These are phyloP conservation scores for Suhomyces tanzawaensis DNA, from an alignment of 805 yeast species.

Conservation along the genomic window DNA sequence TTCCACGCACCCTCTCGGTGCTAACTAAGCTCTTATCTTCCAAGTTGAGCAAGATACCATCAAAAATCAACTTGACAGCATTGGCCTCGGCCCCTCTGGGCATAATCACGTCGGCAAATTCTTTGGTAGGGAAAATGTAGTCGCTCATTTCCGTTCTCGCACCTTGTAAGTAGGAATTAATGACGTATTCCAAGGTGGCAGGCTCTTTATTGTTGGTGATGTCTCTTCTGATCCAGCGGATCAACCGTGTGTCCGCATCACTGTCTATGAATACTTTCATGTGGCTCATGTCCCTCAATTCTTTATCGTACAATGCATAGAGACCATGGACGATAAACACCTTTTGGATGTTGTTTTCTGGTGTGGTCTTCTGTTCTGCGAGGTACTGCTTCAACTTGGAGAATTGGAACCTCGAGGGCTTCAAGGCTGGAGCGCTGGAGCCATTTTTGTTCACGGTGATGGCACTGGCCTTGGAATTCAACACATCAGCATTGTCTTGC, in stretches of 20 bases:
- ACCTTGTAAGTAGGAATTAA: constrained; percentile 48
- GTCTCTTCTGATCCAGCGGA: constrained; percentile 67
- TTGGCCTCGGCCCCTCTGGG: constrained; percentile 65
- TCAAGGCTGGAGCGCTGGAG: constrained; percentile 19
- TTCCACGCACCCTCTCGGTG: constrained; percentile 13
- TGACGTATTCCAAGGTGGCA: constrained; percentile 32
- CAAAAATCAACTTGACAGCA: constrained; percentile 60
- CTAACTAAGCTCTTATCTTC: constrained; percentile 8
- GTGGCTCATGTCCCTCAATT: constrained; percentile 53
- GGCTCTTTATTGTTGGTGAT: constrained; percentile 18
- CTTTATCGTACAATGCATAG: constrained; percentile 70
- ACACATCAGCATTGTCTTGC: constrained; percentile 1
- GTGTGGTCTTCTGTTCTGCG: constrained; percentile 7
- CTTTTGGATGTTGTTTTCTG: constrained; percentile 23
- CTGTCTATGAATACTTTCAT: constrained; percentile 76
- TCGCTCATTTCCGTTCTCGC: constrained; percentile 67
- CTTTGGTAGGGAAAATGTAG: constrained; percentile 66
- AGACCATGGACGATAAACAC: constrained; percentile 64
- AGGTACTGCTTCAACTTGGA: constrained; percentile 20
- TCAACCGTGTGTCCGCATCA: constrained; percentile 80
- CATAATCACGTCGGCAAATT: constrained; percentile 69
- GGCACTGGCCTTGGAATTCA: constrained; percentile 24
- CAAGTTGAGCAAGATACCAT: constrained; percentile 52
- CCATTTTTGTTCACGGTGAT: constrained; percentile 25
- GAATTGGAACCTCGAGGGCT: constrained; percentile 46